Conservation (phyloP, 768 basidiomycete species). For the Lactarius hatsudake region DNA sequence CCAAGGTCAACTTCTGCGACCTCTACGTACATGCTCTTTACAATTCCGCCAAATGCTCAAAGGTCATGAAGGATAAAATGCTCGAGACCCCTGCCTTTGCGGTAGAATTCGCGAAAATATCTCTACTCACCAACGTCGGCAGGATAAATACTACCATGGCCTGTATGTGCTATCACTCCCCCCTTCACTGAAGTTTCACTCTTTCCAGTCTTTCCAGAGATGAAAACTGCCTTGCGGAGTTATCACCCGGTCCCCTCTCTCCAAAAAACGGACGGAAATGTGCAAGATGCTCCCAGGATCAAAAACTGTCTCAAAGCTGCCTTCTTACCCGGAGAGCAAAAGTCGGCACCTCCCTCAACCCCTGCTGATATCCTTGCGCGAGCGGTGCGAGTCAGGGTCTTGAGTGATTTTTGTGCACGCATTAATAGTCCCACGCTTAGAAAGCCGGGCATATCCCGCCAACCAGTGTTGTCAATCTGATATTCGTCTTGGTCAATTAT, state of each 20-base stretch:
- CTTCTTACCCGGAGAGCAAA: slow-evolving; percentile 65
- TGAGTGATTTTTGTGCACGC: slow-evolving; percentile 14
- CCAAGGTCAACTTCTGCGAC: slow-evolving; percentile 72
- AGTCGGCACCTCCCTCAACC: slow-evolving; percentile 62
- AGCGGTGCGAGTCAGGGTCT: slow-evolving; percentile 46
- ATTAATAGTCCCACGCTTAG: slow-evolving; percentile 36
- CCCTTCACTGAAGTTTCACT: slow-evolving; percentile 21
- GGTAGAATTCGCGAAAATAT: slow-evolving; percentile 77
- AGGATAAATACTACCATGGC: slow-evolving; percentile 93
- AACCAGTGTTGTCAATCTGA: slow-evolving; percentile 81
- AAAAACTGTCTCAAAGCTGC: slow-evolving; percentile 88
- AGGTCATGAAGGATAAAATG: slow-evolving; percentile 87
- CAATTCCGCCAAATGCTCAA: slow-evolving; percentile 80
- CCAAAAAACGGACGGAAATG: slow-evolving; percentile 84
- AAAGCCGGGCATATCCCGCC: slow-evolving; percentile 63
- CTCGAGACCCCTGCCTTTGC: slow-evolving; percentile 75
- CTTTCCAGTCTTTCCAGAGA: slow-evolving; percentile 79
- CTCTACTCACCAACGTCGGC: slow-evolving; percentile 84
- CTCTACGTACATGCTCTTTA: slow-evolving; percentile 81
- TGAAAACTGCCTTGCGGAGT: slow-evolving; percentile 86
- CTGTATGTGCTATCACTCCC: slow-evolving; percentile 45
- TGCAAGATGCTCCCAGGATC: slow-evolving; percentile 88
- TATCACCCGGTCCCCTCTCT: slow-evolving; percentile 90
- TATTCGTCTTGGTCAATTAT: slow-evolving; percentile 80
- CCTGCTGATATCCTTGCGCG: slow-evolving; percentile 71